These are phyloP conservation scores for Epichloe amarillans DNA, from an alignment of 2,329 filamentous ascomycete species.

Conservation along the genomic window DNA sequence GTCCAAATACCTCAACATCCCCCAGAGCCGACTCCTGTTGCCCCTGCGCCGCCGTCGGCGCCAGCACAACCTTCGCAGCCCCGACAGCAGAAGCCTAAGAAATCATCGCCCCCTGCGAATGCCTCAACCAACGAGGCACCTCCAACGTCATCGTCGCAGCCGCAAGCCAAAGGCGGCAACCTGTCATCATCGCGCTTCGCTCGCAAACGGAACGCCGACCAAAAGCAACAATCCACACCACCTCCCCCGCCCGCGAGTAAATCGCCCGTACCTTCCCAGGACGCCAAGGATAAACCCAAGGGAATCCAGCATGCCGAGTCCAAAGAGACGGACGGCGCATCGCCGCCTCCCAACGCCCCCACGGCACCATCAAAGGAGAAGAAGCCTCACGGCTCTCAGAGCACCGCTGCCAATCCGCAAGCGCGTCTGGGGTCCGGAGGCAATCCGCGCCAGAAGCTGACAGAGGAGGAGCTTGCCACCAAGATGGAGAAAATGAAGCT, in stretches of 20 bases:
- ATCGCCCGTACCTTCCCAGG: background rate
- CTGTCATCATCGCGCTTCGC: constrained; percentile 8
- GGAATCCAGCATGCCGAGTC: background rate
- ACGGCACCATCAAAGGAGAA: constrained; percentile 13
- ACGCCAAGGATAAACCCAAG: background rate
- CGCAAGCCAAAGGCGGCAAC: constrained; percentile 3
- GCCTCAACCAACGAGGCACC: background rate
- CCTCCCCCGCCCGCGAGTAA: constrained; percentile 4
- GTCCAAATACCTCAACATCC: constrained; percentile 5
- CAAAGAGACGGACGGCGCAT: background rate
- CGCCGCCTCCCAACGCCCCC: constrained; percentile 19
- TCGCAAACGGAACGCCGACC: constrained; percentile 8
- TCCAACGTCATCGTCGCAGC: constrained; percentile 7
- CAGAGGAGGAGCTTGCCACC: constrained; percentile 41
- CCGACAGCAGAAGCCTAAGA: constrained; percentile 4
- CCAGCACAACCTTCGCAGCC: constrained; percentile 7
- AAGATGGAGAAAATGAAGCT: constrained; percentile 51
- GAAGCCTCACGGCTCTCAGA: constrained; percentile 10
- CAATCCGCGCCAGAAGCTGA: constrained; percentile 47
- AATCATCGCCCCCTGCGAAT: background rate
- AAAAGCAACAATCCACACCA: constrained; percentile 4
- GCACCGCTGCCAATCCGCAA: constrained; percentile 23
- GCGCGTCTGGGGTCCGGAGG: constrained; percentile 38
- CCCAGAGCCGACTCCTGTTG: constrained; percentile 9
- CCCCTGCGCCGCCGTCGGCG: constrained; percentile 1